Percentiles rank a stretch among this genome's conserved stretches.
Conservation (phyloP, 148 eudicot species). For the Salicornia ramosissima region DNA sequence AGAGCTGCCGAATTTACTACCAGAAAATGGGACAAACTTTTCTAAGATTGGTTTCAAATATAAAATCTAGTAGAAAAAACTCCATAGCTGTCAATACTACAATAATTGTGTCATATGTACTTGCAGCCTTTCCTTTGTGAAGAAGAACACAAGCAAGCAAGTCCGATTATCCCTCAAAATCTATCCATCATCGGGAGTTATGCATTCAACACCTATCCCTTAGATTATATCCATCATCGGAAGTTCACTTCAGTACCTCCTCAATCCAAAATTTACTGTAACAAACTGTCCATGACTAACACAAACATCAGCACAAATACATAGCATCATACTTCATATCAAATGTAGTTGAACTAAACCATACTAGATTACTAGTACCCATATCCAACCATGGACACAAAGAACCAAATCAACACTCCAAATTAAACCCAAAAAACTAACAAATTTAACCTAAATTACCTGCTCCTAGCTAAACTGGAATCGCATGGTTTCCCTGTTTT, state of each 20-base stretch:
- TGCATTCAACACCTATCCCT: neutral
- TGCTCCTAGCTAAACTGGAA: neutral
- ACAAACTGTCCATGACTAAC: neutral
- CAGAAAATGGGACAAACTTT: neutral
- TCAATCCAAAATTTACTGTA: neutral
- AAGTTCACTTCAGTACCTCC: neutral
- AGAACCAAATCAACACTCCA: neutral
- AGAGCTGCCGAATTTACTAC: neutral
- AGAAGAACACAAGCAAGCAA: neutral
- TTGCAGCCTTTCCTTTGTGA: neutral
- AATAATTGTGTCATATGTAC: neutral
- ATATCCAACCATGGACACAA: neutral
- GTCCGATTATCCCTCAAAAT: neutral
- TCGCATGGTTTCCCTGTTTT: neutral
- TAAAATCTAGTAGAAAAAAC: neutral
- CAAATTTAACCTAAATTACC: neutral
- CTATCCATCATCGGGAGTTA: neutral
- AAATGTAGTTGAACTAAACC: neutral
- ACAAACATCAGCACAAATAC: neutral
- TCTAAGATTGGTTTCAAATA: neutral
- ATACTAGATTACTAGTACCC: neutral
- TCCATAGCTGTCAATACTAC: neutral
- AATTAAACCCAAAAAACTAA: neutral
- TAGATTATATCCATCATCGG: neutral
- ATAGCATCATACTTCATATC: neutral